Base-by-base conservation (phyloP, 2,329 filamentous ascomycete genomes). In the Botryosphaeria dothidea region DNA sequence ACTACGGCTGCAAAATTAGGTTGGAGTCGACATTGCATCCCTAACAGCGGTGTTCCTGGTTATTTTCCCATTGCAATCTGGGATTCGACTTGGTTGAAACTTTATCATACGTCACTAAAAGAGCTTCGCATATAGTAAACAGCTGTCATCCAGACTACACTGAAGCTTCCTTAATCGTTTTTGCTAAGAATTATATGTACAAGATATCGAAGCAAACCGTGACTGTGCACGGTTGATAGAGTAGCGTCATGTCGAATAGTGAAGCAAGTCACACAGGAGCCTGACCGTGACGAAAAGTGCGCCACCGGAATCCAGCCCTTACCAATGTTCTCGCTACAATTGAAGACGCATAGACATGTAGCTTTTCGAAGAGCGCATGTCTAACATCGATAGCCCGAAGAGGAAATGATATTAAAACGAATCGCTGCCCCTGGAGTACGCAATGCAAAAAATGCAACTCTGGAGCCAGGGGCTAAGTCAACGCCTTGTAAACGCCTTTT, bases 151-250 rank as follows among this genome's bases (percentile, higher is more conserved):
- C n/a, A 21, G 6, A 23, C 6, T 4, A 21, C 19, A 21, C 11
- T 19, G 21, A 34, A 46, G 56, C 23, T 13, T 43, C 23, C n/a
- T 4, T 17, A 29, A 19, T 31, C 38, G 25, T 21, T 46, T 46
- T 31, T 23, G 27, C 56, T 41, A 27, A 60, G 27, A 45, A 60
- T 19, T 60, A 17, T 46, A 46, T 60, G 27, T 34, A 60, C 56
- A 60, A 25, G 19, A 21, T 34, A 41, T 46, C 25, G 54, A 58
- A 58, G 17, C 21, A 21, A 27, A 29, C 0, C n/a, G 23, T 25
- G 21, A 36, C 52, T 57, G 29, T 23, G 25, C 36, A n/a, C 11
- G 34, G 13, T 19, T 13, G 52, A 43, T n/a, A 45, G 17, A 9
- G 15, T 29, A 57, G 21, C 52, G 6, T 27, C 19, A 43, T 2